phyloP scores from a whole-genome alignment of 768 basidiomycete species.

The Suillus cothurnatus region DNA sequence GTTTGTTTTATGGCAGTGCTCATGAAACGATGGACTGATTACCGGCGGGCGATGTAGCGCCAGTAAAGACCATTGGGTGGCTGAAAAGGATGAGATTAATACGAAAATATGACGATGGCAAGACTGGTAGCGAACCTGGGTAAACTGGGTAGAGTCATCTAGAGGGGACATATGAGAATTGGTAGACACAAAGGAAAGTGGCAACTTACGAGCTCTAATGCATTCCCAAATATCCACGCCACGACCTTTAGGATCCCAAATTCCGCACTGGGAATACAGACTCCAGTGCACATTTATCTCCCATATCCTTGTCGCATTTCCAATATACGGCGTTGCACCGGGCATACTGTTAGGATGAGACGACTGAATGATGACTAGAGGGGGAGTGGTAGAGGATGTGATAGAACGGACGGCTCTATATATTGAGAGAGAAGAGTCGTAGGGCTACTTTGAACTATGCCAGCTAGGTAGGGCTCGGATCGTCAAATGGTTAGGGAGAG shows the following conservation, averaged over 20 bases:
- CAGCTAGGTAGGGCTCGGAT: constrained; percentile 15
- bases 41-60: constrained; percentile 52
- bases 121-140: constrained; percentile 26
- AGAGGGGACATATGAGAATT: constrained; percentile 12
- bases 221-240: constrained; percentile 82
- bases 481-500: constrained; percentile 12
- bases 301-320: constrained; percentile 71
- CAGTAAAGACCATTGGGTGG: constrained; percentile 47
- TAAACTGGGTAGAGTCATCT: constrained; percentile 65
- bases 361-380: not conserved
- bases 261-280: constrained; percentile 65
- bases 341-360: constrained; percentile 23
- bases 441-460: not conserved
- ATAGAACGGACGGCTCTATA: not conserved
- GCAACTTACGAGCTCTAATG: constrained; percentile 59
- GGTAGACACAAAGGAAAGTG: constrained; percentile 3
- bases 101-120: constrained; percentile 10
- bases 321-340: constrained; percentile 40
- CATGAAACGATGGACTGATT: constrained; percentile 8
- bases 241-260: constrained; percentile 67
- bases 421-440: not conserved
- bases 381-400: not conserved
- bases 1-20: not conserved
- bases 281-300: constrained; percentile 68
- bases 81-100: constrained; percentile 23